Evolutionary conservation across 2,329 filamentous ascomycete genomes (phyloP), one percentile per base, ranked within the genome.

Genomic region (Colletotrichum zoysiae): DNA sequence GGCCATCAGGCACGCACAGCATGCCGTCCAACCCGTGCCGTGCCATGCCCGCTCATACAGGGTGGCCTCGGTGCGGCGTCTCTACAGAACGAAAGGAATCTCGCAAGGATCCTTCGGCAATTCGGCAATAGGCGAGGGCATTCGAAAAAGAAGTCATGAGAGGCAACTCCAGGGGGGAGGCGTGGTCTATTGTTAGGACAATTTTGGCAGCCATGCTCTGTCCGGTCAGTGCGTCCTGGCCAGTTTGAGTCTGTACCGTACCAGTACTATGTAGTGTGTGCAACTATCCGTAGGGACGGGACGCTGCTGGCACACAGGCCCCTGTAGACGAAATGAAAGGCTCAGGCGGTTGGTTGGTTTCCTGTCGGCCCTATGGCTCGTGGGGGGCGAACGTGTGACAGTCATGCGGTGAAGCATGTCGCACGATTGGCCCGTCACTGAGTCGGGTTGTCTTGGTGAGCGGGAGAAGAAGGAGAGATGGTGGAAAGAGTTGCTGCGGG

Each of bases 171-270:
- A n/a, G 59, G 16, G 16, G 44, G 30, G 5, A 33, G 30, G 30
- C 30, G 18, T 9, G 26, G 23, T 55, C 68, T 71, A 71, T 71
- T 67, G 67, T 71, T 71, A 71, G 67, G 35, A 61, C 2, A 30
- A 33, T 30, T 23, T 38, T 38, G 53, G 23, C n/a, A 18, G 48
- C 38, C 11, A 55, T n/a, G 50, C 30, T 14, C 12, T 53, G 23
- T 9, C 12, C 59, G 67, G 68, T 57, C 67, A 70, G 63, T 67
- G 68, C 65, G 40, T 44, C n/a, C 11, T 48, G 12, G n/a, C 18
- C 16, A 26, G 56, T 61, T 51, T n/a, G 44, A 48, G 3, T 30
- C 30, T 3, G 30, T 30, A 30, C 30, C 30, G 30, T 30, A 30
- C 30, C 4, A 30, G 3, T 30, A 4, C 2, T 30, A 3, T 30